phyloP scores from a whole-genome alignment of 2,329 filamentous ascomycete genomes.

The Penicillium sumatraense region DNA sequence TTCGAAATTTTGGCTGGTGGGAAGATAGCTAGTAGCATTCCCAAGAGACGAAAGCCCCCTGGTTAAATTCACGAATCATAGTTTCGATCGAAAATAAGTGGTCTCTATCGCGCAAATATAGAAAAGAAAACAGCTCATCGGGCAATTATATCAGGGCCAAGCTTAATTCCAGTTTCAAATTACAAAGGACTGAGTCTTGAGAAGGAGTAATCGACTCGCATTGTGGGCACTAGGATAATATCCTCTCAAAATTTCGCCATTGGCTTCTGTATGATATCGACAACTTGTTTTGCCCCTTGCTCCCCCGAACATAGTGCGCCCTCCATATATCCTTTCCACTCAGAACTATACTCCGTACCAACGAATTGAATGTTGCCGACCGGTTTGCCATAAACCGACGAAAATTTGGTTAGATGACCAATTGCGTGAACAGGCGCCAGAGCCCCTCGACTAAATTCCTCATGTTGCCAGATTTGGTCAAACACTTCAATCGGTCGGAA shows the following conservation, averaged over 20 bases:
- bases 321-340: conserved; percentile 19
- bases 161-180: too few species aligned
- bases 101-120: too few species aligned
- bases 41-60: too few species aligned
- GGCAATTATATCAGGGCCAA: too few species aligned
- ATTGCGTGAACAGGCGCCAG: conserved; percentile 6
- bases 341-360: conserved; percentile 15
- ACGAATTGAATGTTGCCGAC: conserved; percentile 31
- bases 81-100: too few species aligned
- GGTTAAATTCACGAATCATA: too few species aligned
- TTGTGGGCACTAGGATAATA: too few species aligned
- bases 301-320: conserved; percentile 8
- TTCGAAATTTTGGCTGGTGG: too few species aligned
- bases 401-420: conserved; percentile 7
- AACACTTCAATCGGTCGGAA: conserved; percentile 3
- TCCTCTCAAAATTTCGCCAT: conserved; percentile 1
- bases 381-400: conserved; percentile 1
- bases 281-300: neutral
- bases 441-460: conserved; percentile 2
- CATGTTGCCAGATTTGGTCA: conserved; percentile 10
- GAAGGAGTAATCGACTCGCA: too few species aligned
- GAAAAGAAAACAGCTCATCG: too few species aligned
- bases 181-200: too few species aligned
- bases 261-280: neutral
- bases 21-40: too few species aligned